Evolutionary conservation across 2,329 filamentous ascomycete genomes (phyloP).

Genomic region (Ilyonectria destructans): DNA sequence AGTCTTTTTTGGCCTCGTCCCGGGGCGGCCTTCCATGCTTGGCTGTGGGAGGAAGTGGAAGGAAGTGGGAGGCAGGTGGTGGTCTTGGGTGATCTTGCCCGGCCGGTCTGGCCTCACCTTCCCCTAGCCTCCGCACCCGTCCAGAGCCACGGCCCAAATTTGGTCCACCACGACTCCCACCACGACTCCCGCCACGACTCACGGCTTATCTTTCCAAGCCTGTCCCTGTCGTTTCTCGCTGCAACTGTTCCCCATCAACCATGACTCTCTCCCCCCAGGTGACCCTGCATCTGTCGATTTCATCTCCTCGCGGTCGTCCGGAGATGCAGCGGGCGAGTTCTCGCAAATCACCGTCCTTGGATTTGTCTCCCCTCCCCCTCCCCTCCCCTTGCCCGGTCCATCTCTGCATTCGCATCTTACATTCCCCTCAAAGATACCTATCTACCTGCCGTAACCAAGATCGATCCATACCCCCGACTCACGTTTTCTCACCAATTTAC

Average conservation of each 20-base stretch:
- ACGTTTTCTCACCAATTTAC: constrained; percentile 2
- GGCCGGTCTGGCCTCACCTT: constrained; percentile 10
- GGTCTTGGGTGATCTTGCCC: constrained; percentile 17
- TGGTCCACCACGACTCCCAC: neutral
- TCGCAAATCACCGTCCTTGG: constrained; percentile 17
- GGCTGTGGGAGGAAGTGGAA: neutral
- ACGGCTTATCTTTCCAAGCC: constrained; percentile 20
- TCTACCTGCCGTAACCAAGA: constrained; percentile 10
- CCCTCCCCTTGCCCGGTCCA: constrained; percentile 24
- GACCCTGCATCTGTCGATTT: constrained; percentile 25
- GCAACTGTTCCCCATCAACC: constrained; percentile 1
- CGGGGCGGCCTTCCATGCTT: constrained; percentile 25
- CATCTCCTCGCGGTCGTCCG: constrained; percentile 20
- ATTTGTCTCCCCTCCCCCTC: constrained; percentile 5
- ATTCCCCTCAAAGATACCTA: constrained; percentile 20
- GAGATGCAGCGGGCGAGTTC: neutral
- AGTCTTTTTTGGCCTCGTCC: constrained; percentile 11
- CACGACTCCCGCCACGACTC: neutral
- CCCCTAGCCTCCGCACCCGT: neutral
- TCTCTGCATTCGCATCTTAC: constrained; percentile 16
- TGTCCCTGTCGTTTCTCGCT: constrained; percentile 16
- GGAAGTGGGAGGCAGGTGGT: neutral
- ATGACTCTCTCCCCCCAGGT: constrained; percentile 3
- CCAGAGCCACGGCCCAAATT: neutral
- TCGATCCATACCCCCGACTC: constrained; percentile 16